Conservation (phyloP, 1,139 yeast genomes). For the Casaregolazyma lundiana region DNA sequence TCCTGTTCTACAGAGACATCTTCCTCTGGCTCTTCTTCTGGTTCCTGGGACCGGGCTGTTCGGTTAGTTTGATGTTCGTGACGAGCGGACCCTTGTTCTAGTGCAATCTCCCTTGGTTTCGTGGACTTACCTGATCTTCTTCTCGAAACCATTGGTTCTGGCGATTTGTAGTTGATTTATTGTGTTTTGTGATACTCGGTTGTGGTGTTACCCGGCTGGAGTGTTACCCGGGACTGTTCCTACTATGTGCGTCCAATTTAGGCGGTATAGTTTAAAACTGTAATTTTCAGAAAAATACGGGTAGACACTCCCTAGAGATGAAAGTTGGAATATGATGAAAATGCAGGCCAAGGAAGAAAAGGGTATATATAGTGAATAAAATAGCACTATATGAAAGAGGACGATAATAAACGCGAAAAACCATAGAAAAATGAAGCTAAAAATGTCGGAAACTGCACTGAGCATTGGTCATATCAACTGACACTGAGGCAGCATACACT, state of each 20-base stretch:
- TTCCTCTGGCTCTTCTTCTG: slow-evolving; percentile 10
- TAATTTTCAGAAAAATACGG: neutral
- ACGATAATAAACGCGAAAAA: neutral
- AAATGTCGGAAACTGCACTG: too few species aligned
- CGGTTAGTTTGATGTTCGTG: neutral
- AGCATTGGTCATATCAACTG: slow-evolving; percentile 1
- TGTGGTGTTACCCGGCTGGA: too few species aligned
- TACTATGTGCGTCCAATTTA: neutral
- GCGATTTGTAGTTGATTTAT: neutral
- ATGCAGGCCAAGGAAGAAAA: neutral
- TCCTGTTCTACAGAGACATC: slow-evolving; percentile 9
- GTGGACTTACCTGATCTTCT: slow-evolving; percentile 19
- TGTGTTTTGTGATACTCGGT: too few species aligned
- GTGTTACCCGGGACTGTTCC: slow-evolving; percentile 6
- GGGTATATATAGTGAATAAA: neutral
- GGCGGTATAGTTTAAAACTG: neutral
- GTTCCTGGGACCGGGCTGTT: slow-evolving; percentile 5
- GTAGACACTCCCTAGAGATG: neutral
- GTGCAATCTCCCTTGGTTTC: too few species aligned
- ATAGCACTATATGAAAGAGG: neutral
- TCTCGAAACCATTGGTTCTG: slow-evolving; percentile 11
- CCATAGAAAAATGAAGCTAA: neutral
- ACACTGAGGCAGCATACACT: too few species aligned
- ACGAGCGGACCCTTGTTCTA: too few species aligned
- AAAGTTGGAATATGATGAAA: neutral